Conservation (phyloP, 768 basidiomycete genomes). For the Lactarius quietus region DNA sequence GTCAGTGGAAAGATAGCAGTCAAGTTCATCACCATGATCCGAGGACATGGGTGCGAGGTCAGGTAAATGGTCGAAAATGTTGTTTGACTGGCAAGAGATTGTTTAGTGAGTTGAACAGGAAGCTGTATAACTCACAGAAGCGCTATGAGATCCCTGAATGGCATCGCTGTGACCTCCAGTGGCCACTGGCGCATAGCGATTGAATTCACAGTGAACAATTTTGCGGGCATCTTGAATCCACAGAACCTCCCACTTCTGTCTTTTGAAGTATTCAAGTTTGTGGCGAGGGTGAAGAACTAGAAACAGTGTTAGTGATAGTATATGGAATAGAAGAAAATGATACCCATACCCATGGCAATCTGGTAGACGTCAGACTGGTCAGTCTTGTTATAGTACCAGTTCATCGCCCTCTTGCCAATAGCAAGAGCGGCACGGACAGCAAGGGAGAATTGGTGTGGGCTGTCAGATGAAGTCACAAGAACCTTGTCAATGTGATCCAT, state of each 20-base stretch:
- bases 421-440: constrained; percentile 5
- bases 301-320: not conserved
- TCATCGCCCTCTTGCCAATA: constrained; percentile 28
- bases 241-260: not conserved
- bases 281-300: not conserved
- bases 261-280: not conserved
- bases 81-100: not conserved
- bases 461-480: not conserved
- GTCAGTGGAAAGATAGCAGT: not conserved
- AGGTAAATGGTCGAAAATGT: not conserved
- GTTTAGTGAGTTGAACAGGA: no score
- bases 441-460: constrained; percentile 8
- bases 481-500: constrained; percentile 29
- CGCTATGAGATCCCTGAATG: no score
- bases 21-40: not conserved
- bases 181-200: not conserved
- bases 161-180: no score
- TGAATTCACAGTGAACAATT: not conserved
- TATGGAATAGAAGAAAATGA: no score
- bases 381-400: constrained; percentile 30
- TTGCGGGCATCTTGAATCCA: not conserved
- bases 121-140: no score
- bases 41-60: not conserved
- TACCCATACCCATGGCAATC: constrained; percentile 14
- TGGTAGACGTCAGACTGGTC: constrained; percentile 30